These are phyloP conservation scores for Globisporangium acanthophoron DNA, from an alignment of 352 stramenopile genomes.

Conservation along the genomic window DNA sequence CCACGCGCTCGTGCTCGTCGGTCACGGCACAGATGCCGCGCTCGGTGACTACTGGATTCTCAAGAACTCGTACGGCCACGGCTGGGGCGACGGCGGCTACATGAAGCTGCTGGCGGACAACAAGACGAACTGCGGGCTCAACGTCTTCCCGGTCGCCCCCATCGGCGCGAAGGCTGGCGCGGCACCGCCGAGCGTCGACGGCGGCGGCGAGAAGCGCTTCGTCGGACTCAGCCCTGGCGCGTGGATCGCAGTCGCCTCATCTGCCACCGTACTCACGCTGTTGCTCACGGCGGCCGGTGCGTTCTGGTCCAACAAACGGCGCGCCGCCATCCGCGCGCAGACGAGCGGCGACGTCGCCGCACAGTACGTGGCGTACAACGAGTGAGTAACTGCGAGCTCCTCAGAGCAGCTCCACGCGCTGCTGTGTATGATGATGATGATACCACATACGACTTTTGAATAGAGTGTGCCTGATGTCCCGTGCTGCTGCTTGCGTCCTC, in stretches of 20 bases:
- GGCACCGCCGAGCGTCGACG: constrained; percentile 41
- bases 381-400: no score
- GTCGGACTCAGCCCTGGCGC: constrained; percentile 37
- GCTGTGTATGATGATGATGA: no score
- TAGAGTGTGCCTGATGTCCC: no score
- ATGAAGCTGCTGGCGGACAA: constrained; percentile 59
- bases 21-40: constrained; percentile 52
- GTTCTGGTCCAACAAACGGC: constrained; percentile 31
- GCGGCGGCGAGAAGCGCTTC: constrained; percentile 56
- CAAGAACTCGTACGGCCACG: constrained; percentile 76
- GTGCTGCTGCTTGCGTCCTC: no score
- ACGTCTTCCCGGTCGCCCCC: constrained; percentile 73
- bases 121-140: constrained; percentile 73
- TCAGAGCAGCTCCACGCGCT: no score
- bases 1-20: constrained; percentile 68
- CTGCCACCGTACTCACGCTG: constrained; percentile 43
- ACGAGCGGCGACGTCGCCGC: constrained; percentile 20
- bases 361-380: no score
- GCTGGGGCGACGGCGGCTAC: constrained; percentile 59
- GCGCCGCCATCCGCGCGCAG: constrained; percentile 43
- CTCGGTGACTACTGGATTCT: constrained; percentile 76
- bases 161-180: constrained; percentile 41
- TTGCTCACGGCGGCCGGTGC: constrained; percentile 45
- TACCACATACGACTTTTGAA: no score
- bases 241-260: constrained; percentile 57